Conservation (phyloP, 805 yeast genomes). For the Tetrapisispora phaffii region DNA sequence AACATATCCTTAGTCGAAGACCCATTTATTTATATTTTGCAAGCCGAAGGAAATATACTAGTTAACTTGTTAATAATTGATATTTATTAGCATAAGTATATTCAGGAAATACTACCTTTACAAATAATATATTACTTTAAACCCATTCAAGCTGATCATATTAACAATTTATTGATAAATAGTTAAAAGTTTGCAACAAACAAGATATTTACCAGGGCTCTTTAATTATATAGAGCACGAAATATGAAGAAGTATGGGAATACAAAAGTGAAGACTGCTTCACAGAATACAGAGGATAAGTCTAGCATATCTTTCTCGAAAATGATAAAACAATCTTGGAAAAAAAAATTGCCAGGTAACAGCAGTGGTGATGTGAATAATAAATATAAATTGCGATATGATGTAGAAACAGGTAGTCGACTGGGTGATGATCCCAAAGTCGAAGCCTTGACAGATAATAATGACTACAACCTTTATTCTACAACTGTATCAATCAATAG, state of each 20-base stretch:
- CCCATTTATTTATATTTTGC: no score
- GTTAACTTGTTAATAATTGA: no score
- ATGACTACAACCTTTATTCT: neutral
- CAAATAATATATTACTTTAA: no score
- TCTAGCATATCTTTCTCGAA: neutral
- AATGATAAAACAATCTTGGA: neutral
- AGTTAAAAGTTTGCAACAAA: no score
- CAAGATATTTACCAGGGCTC: no score
- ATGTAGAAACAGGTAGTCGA: neutral
- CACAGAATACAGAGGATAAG: neutral
- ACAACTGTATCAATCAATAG: neutral
- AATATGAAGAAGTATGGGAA: constrained; percentile 1
- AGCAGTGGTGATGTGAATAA: neutral
- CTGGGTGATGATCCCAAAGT: neutral
- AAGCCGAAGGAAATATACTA: no score
- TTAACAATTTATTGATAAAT: no score
- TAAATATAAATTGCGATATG: neutral
- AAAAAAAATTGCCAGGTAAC: neutral
- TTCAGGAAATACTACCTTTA: no score
- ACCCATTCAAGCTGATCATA: no score
- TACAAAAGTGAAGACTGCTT: neutral
- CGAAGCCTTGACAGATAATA: neutral
- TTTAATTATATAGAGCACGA: neutral
- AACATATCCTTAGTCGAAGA: no score
- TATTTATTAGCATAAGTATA: no score